Percentiles rank a stretch among this genome's conserved stretches.
phyloP scores from a whole-genome alignment of 1,284 basidiomycete species.

The Marasmius sp. region DNA sequence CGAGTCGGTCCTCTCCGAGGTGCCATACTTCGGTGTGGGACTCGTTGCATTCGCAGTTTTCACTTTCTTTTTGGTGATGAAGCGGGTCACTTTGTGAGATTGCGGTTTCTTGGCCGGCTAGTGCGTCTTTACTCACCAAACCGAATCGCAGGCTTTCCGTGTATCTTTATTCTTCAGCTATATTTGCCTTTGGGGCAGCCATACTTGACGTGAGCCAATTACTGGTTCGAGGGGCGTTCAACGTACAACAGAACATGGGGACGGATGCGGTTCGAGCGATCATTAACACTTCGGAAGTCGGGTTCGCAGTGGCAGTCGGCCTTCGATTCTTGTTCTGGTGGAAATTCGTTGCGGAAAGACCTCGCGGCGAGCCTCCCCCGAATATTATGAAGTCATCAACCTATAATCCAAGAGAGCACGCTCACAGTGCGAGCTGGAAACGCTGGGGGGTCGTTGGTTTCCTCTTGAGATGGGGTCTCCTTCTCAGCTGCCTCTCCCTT shows the following conservation, averaged over 20 bases:
- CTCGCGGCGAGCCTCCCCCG: slow-evolving; percentile 39
- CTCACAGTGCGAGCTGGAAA: slow-evolving; percentile 61
- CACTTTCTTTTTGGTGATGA: slow-evolving; percentile 59
- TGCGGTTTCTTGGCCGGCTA: neutral
- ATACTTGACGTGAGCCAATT: slow-evolving; percentile 65
- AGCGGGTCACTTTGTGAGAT: slow-evolving; percentile 56
- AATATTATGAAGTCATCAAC: slow-evolving; percentile 12
- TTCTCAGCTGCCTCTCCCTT: slow-evolving; percentile 45
- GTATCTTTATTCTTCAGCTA: slow-evolving; percentile 55
- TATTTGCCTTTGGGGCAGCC: slow-evolving; percentile 61
- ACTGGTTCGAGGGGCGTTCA: slow-evolving; percentile 38
- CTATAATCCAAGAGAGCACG: slow-evolving; percentile 7
- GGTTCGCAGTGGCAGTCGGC: slow-evolving; percentile 56
- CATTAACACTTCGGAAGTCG: slow-evolving; percentile 57
- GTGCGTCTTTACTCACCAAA: slow-evolving; percentile 3
- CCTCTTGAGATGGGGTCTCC: slow-evolving; percentile 49
- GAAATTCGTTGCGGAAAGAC: slow-evolving; percentile 59
- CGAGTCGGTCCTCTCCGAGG: slow-evolving; percentile 58
- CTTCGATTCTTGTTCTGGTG: slow-evolving; percentile 69
- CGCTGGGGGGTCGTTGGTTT: slow-evolving; percentile 60
- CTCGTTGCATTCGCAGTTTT: slow-evolving; percentile 65
- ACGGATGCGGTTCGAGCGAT: slow-evolving; percentile 36
- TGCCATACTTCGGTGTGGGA: slow-evolving; percentile 69
- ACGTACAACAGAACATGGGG: slow-evolving; percentile 23
- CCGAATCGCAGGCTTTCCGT: slow-evolving; percentile 40